These are phyloP conservation scores for Ophiostoma fasciatum DNA, from an alignment of 2,329 filamentous ascomycete species.

Conservation along the genomic window DNA sequence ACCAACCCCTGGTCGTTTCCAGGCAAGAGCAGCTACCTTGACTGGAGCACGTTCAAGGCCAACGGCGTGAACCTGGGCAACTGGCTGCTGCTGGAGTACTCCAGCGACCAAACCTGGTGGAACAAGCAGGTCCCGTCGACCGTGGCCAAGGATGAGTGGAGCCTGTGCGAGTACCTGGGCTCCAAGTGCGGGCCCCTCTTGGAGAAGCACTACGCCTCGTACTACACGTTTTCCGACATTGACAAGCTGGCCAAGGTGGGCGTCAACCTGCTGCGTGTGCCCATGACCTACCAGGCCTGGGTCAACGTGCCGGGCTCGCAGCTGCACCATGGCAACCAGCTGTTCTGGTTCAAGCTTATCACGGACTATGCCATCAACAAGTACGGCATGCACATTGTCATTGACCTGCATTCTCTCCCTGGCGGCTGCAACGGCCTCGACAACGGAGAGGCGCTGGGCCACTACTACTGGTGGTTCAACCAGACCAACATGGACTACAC, in stretches of 20 bases:
- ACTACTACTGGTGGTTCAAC: constrained; percentile 7
- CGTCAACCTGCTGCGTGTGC: constrained; percentile 6
- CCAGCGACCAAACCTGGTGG: constrained; percentile 4
- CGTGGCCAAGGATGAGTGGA: constrained; percentile 4
- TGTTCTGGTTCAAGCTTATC: background rate
- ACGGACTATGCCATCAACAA: constrained; percentile 2
- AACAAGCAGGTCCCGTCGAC: background rate
- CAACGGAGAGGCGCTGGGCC: constrained; percentile 1
- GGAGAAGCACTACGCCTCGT: constrained; percentile 5
- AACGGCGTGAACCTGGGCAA: constrained; percentile 6
- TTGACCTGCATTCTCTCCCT: constrained; percentile 5
- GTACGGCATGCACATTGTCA: constrained; percentile 6
- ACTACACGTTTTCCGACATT: constrained; percentile 4
- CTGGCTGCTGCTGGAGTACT: constrained; percentile 6
- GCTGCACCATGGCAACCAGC: constrained; percentile 5
- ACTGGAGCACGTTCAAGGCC: constrained; percentile 6
- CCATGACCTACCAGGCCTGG: constrained; percentile 5
- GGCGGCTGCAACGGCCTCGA: constrained; percentile 5
- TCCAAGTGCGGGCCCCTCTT: constrained; percentile 1
- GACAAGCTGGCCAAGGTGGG: constrained; percentile 4
- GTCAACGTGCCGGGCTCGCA: constrained; percentile 2
- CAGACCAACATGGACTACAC: constrained; percentile 6
- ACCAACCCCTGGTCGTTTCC: background rate
- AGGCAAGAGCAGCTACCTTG: background rate
- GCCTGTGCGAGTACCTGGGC: constrained; percentile 5